Evolutionary conservation across 1,284 basidiomycete genomes (phyloP).

Genomic region (Microbotryum intermedium): DNA sequence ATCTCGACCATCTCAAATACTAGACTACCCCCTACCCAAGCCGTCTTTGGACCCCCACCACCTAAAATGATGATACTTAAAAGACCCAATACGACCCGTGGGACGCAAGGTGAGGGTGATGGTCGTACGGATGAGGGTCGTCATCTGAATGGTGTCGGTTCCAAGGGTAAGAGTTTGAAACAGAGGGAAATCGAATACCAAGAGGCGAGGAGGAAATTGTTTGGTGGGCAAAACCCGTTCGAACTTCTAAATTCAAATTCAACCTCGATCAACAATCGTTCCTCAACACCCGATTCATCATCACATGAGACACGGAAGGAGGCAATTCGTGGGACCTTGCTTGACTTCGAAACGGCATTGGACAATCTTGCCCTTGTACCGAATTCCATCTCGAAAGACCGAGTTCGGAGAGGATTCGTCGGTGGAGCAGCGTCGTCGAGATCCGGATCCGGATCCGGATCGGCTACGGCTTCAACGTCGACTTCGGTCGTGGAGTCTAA

Average conservation of each 20-base stretch:
- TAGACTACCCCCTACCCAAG: no score
- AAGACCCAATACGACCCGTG: not conserved
- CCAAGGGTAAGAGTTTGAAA: conserved; percentile 4
- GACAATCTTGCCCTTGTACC: not conserved
- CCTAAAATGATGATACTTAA: conserved; percentile 19
- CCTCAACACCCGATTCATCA: no score
- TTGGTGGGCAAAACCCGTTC: not conserved
- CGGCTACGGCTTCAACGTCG: not conserved
- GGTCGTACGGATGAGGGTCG: not conserved
- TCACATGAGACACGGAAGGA: not conserved
- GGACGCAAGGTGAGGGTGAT: not conserved
- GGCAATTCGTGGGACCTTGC: no score
- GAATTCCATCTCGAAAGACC: not conserved
- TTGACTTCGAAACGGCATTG: not conserved
- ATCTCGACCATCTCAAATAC: no score
- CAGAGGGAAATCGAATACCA: conserved; percentile 20
- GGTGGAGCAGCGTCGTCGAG: not conserved
- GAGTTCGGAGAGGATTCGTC: not conserved
- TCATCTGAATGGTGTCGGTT: not conserved
- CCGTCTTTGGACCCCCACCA: not conserved
- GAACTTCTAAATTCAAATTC: no score
- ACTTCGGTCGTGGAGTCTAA: not conserved
- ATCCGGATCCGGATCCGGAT: no score
- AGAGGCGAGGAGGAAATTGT: conserved; percentile 18
- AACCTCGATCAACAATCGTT: no score